Conservation (phyloP, 1,139 yeast species). For the Eremothecium coryli region DNA sequence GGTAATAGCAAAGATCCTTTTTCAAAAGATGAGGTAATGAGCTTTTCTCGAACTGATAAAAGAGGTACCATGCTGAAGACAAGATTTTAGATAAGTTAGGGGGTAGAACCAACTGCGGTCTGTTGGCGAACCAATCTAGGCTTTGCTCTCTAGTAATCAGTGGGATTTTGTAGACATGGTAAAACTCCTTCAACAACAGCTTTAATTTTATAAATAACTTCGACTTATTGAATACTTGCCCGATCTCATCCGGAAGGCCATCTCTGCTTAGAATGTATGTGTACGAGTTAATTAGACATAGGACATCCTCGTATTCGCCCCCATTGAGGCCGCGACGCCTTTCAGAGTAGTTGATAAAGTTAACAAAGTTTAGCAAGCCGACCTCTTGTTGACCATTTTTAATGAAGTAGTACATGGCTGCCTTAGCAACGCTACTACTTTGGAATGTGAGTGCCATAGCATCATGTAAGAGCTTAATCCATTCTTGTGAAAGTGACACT, state of each 20-base stretch:
- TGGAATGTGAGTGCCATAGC: constrained; percentile 28
- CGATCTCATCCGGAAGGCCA: constrained; percentile 12
- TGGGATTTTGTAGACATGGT: constrained; percentile 15
- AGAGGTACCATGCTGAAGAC: constrained; percentile 21
- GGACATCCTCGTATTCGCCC: constrained; percentile 19
- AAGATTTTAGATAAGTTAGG: constrained; percentile 14
- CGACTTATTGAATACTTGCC: constrained; percentile 14
- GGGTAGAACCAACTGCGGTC: constrained; percentile 18
- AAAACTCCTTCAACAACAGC: constrained; percentile 13
- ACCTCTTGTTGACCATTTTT: constrained; percentile 13
- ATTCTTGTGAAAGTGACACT: constrained; percentile 11
- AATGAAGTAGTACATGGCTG: constrained; percentile 22
- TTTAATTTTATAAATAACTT: constrained; percentile 10
- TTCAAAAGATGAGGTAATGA: constrained; percentile 20
- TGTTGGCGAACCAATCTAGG: constrained; percentile 18
- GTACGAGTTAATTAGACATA: constrained; percentile 23
- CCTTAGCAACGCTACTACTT: constrained; percentile 22
- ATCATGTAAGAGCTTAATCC: constrained; percentile 21
- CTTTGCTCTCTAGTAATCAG: constrained; percentile 16
- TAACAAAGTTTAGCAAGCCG: constrained; percentile 24
- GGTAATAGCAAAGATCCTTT: constrained; percentile 24
- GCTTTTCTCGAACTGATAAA: constrained; percentile 15
- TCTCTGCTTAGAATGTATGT: constrained; percentile 13
- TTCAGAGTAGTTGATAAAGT: constrained; percentile 22
- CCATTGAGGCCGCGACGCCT: constrained; percentile 17